Conservation (phyloP, 768 basidiomycete species). For the Calocera viscosa region DNA sequence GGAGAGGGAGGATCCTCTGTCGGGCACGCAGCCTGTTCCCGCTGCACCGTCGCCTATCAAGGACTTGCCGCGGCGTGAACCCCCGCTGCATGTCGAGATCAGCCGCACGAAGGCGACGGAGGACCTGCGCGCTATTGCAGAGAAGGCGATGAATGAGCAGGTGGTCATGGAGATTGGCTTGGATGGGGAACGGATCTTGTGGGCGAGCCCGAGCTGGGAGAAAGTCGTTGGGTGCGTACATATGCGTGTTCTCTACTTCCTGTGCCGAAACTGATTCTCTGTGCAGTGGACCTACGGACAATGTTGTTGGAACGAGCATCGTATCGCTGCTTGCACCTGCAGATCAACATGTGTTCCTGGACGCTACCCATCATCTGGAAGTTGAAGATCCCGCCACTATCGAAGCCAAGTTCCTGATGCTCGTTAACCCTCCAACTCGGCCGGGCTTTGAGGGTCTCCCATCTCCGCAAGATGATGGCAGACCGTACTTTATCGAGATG, state of each 20-base stretch:
- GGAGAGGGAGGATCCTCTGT: not conserved
- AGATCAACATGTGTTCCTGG: conserved; percentile 72
- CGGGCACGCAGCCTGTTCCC: not conserved
- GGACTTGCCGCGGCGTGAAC: not conserved
- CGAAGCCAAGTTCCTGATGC: conserved; percentile 79
- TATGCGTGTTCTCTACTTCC: conserved; percentile 9
- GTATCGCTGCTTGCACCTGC: conserved; percentile 65
- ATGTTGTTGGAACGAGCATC: conserved; percentile 64
- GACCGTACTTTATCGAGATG: conserved; percentile 63
- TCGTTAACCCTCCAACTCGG: conserved; percentile 37
- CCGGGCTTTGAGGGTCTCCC: not conserved
- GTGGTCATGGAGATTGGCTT: conserved; percentile 89
- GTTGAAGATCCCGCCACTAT: conserved; percentile 90
- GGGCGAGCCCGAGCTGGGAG: conserved; percentile 93
- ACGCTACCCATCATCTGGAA: conserved; percentile 71
- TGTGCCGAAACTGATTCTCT: conserved; percentile 14
- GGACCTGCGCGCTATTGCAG: conserved; percentile 76
- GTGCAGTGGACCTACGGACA: conserved; percentile 49
- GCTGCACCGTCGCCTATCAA: conserved; percentile 5
- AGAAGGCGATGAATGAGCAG: conserved; percentile 90
- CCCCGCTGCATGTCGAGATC: conserved; percentile 11
- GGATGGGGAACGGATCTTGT: conserved; percentile 88
- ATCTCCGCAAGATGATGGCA: conserved; percentile 25
- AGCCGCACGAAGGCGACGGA: conserved; percentile 71
- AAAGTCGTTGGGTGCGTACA: conserved; percentile 77